Base-by-base conservation (phyloP, 2,329 filamentous ascomycete genomes). In the Zymoseptoria ardabiliae region DNA sequence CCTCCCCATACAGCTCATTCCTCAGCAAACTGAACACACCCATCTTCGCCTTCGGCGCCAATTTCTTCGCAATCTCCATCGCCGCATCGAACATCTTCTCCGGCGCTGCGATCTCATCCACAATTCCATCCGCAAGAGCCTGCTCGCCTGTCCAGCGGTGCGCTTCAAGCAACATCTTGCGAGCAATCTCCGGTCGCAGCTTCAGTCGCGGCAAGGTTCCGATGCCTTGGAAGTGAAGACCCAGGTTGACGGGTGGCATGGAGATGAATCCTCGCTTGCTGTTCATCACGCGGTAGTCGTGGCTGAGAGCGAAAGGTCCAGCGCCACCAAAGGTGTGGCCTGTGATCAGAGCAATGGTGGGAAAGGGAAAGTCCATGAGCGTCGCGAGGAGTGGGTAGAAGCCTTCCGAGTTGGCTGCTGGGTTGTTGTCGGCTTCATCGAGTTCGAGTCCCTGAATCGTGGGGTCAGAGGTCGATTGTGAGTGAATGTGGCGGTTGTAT, bases 111-210 rank as follows among this genome's bases (percentile, higher is more conserved):
- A 82, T 68, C 52, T 73, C 76, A 70, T 84, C 81, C 4, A 84
- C 81, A 58, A 83, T 78, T 0, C 81, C 81, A 67, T 83, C 81
- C 59, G 73, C 69, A 5, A 80, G 60, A 2, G 81, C 81, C 60
- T 80, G 75, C 61, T 77, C 73, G 0, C 78, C 80, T 0, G 81
- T 84, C 80, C 79, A 84, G 48, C 70, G 73, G 58, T 83, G 78
- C 19, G 80, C 81, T 66, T 83, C 81, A 3, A 83, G 73, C 28
- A 83, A 68, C 80, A 83, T 82, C 65, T 81, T 82, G 4, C 80
- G 71, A 13, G 81, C 80, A n/a, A 82, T 69, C 52, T 77, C 73
- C 9, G 80, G 79, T 0, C 70, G 73, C 2, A 83, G 73, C 65
- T 83, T 83, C 7, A 82, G 71, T 1, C 80, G 74, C 1, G 79